Evolutionary conservation across 75 land plant species (phyloP).

Genomic region (Chamaecyparis obtusa): DNA sequence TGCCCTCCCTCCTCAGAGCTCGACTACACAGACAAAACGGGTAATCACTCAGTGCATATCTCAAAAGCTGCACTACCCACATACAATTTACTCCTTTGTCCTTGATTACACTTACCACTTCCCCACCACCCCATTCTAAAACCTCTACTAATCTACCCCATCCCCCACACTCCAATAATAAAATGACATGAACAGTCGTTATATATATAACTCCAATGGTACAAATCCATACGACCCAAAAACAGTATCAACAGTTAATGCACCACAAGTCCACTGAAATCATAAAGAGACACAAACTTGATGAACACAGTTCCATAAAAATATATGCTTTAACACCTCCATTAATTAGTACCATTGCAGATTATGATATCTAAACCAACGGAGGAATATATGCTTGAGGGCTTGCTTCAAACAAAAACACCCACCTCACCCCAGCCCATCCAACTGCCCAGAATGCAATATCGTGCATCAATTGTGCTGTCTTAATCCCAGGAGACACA

Average conservation of each 20-base stretch:
- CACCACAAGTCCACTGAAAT: background rate
- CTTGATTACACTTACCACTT: background rate
- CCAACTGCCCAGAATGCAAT: slow-evolving; percentile 9
- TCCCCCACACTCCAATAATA: slow-evolving; percentile 2
- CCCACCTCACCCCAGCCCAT: slow-evolving; percentile 5
- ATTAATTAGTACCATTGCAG: background rate
- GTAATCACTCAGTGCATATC: slow-evolving; percentile 18
- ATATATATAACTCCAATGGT: background rate
- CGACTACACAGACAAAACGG: slow-evolving; percentile 19
- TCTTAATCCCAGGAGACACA: slow-evolving; percentile 16
- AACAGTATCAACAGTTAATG: background rate
- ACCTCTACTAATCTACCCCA: background rate
- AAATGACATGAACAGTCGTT: background rate
- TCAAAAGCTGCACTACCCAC: slow-evolving; percentile 14
- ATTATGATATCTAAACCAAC: background rate
- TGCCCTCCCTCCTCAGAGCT: slow-evolving; percentile 4
- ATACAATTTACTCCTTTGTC: slow-evolving; percentile 4
- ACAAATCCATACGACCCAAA: background rate
- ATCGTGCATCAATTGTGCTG: slow-evolving; percentile 10
- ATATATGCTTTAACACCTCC: background rate
- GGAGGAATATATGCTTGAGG: background rate
- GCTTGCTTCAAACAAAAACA: background rate
- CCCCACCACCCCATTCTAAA: slow-evolving; percentile 2
- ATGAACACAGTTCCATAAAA: background rate
- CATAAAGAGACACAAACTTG: background rate